These are phyloP conservation scores for Nicotiana undulata DNA, from an alignment of 257 asterid species.

Conservation along the genomic window DNA sequence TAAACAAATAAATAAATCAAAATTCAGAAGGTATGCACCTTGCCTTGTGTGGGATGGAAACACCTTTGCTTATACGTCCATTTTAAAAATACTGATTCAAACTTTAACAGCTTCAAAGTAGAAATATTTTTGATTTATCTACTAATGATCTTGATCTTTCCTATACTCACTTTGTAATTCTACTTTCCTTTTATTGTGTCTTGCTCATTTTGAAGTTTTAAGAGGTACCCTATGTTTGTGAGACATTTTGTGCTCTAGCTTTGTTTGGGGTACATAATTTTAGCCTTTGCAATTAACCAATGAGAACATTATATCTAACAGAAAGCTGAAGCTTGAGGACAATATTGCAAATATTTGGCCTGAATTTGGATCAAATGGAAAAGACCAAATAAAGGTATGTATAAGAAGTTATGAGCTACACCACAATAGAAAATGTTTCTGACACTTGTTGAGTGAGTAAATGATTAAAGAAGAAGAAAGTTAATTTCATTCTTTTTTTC, in stretches of 20 bases:
- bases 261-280: neutral
- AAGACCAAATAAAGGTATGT: slow-evolving; percentile 73
- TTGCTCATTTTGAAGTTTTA: neutral
- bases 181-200: neutral
- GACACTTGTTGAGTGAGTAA: neutral
- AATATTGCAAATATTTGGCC: slow-evolving; percentile 74
- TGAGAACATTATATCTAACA: slow-evolving; percentile 25
- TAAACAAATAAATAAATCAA: neutral
- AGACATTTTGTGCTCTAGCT: neutral
- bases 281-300: slow-evolving; percentile 1
- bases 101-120: neutral
- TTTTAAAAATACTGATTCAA: neutral
- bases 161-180: neutral
- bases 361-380: slow-evolving; percentile 68
- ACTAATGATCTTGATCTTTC: neutral
- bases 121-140: neutral
- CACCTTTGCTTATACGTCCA: neutral
- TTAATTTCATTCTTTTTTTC: neutral
- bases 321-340: slow-evolving; percentile 81
- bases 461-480: neutral
- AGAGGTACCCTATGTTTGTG: neutral
- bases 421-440: neutral
- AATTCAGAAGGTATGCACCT: slow-evolving; percentile 1
- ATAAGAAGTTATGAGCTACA: slow-evolving; percentile 4
- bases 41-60: neutral